Evolutionary conservation across 2,329 filamentous ascomycete species (phyloP).

Genomic region (Xylariales sp.): DNA sequence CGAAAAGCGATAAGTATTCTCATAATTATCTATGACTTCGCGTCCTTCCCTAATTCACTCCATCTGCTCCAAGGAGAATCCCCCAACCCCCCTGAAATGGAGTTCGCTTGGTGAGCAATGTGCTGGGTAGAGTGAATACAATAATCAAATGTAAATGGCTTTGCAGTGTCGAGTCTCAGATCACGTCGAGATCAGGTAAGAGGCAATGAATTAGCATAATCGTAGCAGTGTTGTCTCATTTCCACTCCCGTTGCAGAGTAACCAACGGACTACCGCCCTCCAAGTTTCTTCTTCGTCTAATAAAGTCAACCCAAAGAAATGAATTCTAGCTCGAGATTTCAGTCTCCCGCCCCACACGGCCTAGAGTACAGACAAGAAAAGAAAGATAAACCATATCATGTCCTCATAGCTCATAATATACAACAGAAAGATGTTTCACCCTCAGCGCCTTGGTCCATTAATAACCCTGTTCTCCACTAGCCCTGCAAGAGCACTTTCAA

Average conservation of each 20-base stretch:
- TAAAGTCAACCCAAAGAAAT: neutral
- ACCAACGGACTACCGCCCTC: neutral
- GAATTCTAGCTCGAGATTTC: neutral
- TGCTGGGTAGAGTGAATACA: too few species aligned
- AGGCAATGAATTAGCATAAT: too few species aligned
- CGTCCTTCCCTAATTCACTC: neutral
- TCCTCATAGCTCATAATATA: neutral
- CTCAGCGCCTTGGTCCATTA: slow-evolving; percentile 38
- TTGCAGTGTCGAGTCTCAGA: neutral
- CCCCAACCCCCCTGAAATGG: too few species aligned
- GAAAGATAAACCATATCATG: neutral
- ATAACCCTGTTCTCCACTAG: slow-evolving; percentile 45
- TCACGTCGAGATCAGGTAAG: too few species aligned
- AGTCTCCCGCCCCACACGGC: neutral
- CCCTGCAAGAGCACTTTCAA: slow-evolving; percentile 45
- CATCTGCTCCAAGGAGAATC: too few species aligned
- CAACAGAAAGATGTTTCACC: neutral
- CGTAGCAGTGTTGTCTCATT: neutral
- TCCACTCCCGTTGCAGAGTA: neutral
- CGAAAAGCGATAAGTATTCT: neutral
- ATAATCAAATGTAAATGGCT: neutral
- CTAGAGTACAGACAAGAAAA: neutral
- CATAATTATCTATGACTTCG: neutral
- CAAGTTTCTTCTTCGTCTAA: neutral
- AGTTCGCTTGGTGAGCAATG: neutral